Conservation (phyloP, 208 protist species). For the Porcisia deanei region DNA sequence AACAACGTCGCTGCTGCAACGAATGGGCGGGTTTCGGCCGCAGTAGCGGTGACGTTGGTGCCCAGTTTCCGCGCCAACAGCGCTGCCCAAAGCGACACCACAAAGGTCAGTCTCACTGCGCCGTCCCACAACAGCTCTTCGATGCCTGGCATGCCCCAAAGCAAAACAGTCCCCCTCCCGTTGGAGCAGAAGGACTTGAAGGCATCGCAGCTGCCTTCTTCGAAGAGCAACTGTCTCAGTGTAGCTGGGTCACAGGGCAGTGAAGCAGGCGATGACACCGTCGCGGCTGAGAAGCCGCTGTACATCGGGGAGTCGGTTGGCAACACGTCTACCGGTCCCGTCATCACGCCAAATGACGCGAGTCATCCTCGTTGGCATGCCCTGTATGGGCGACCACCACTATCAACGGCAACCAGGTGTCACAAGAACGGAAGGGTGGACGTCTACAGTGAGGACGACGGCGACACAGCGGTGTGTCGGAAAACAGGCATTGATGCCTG, state of each 20-base stretch:
- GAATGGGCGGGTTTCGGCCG: slow-evolving; percentile 15
- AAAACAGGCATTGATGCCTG: no score
- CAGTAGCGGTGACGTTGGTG: slow-evolving; percentile 15
- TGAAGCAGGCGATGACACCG: neutral
- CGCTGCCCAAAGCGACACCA: neutral
- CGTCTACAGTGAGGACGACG: neutral
- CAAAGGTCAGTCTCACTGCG: slow-evolving; percentile 10
- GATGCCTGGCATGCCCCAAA: neutral
- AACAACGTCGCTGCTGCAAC: slow-evolving; percentile 18
- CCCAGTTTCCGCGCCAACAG: neutral
- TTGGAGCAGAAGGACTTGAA: neutral
- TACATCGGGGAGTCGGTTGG: neutral
- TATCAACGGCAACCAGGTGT: neutral
- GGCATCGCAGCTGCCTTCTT: neutral
- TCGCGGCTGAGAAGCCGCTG: neutral
- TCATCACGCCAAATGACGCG: neutral
- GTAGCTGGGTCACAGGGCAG: neutral
- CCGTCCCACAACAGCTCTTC: neutral
- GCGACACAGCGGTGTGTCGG: slow-evolving; percentile 5
- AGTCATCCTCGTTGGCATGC: neutral
- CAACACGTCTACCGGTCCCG: neutral
- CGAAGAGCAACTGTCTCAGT: neutral
- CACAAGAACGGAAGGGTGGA: neutral
- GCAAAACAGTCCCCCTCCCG: neutral
- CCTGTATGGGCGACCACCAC: neutral